A percentile compares a stretch with the other conserved stretches of the same genome.
Conservation (phyloP, 2,329 filamentous ascomycete genomes). For the Curvularia sp. region DNA sequence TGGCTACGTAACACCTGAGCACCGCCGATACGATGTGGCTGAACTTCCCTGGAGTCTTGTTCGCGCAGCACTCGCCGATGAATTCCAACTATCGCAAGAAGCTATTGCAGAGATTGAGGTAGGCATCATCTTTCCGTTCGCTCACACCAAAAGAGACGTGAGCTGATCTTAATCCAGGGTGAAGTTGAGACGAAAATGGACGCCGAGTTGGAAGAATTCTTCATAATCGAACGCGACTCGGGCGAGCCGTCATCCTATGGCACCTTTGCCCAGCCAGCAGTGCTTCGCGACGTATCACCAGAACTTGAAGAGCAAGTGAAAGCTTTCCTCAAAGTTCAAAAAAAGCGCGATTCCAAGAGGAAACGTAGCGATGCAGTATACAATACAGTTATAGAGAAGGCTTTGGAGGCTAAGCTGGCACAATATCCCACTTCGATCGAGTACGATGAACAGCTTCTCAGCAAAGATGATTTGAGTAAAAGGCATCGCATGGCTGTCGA, state of each 20-base stretch:
- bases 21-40: conserved; percentile 30
- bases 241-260: conserved; percentile 33
- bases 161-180: not conserved
- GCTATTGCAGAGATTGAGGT: conserved; percentile 8
- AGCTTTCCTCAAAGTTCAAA: conserved; percentile 23
- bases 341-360: conserved; percentile 24
- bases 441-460: conserved; percentile 25
- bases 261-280: conserved; percentile 16
- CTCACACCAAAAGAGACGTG: not conserved
- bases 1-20: conserved; percentile 33
- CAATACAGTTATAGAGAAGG: conserved; percentile 15
- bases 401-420: conserved; percentile 22
- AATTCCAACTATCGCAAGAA: conserved; percentile 14
- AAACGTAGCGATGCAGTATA: conserved; percentile 20
- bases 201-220: conserved; percentile 28
- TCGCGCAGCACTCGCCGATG: conserved; percentile 12
- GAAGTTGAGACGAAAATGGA: conserved; percentile 5
- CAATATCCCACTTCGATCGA: conserved; percentile 23
- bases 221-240: conserved; percentile 34
- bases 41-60: conserved; percentile 28
- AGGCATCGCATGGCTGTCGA: conserved; percentile 31
- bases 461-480: conserved; percentile 12
- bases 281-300: conserved; percentile 20
- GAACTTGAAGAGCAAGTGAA: conserved; percentile 33
- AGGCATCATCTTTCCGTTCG: conserved; percentile 5